These are phyloP conservation scores for Botrytis aclada DNA, from an alignment of 2,329 filamentous ascomycete species.

Conservation along the genomic window DNA sequence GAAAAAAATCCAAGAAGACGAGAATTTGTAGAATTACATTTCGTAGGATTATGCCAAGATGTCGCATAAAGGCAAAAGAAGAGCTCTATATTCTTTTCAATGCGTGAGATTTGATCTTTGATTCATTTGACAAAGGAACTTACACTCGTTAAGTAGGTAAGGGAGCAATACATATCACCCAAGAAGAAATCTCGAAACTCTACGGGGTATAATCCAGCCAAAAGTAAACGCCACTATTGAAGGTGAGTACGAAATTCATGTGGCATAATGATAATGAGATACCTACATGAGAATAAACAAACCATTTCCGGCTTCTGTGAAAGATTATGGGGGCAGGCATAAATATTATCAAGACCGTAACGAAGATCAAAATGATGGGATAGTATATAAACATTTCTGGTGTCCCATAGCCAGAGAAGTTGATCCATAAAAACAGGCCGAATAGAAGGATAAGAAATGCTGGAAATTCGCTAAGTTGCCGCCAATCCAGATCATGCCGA, in stretches of 20 bases:
- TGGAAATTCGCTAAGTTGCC: slow-evolving; percentile 80
- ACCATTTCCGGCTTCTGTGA: slow-evolving; percentile 76
- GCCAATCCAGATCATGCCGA: slow-evolving; percentile 83
- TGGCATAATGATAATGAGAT: not conserved
- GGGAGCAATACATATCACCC: slow-evolving; percentile 94
- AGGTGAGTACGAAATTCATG: slow-evolving; percentile 34
- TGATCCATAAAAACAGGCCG: slow-evolving; percentile 83
- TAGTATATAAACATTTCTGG: slow-evolving; percentile 78
- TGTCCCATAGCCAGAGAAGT: slow-evolving; percentile 69
- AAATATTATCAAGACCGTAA: slow-evolving; percentile 68
- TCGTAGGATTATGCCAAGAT: slow-evolving; percentile 66
- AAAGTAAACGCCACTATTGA: slow-evolving; percentile 72
- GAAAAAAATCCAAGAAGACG: slow-evolving; percentile 82
- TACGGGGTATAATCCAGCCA: slow-evolving; percentile 85
- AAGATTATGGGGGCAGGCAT: slow-evolving; percentile 73
- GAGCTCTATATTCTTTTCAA: slow-evolving; percentile 72
- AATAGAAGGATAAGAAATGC: slow-evolving; percentile 76
- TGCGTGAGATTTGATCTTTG: slow-evolving; percentile 28
- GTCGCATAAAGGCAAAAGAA: slow-evolving; percentile 94
- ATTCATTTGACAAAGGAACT: slow-evolving; percentile 40
- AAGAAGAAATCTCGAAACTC: slow-evolving; percentile 98
- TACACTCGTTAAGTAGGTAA: slow-evolving; percentile 86
- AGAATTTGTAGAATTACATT: slow-evolving; percentile 85
- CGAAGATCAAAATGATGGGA: slow-evolving; percentile 72
- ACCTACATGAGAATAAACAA: slow-evolving; percentile 81